phyloP scores from a whole-genome alignment of 2,329 filamentous ascomycete genomes.

The Penicillium hordei region DNA sequence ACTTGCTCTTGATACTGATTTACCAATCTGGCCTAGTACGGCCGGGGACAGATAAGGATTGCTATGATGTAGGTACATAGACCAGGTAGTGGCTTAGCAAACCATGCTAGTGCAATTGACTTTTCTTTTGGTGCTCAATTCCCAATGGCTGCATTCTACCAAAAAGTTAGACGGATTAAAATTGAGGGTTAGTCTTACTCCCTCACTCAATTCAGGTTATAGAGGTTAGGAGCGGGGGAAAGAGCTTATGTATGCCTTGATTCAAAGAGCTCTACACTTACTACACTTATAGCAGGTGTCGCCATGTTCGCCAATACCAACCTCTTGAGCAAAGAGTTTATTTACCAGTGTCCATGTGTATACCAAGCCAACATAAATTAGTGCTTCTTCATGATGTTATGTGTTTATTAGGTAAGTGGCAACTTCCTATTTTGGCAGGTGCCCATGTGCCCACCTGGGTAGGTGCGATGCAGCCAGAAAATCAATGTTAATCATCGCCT shows the following conservation, averaged over 20 bases:
- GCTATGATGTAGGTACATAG: background rate
- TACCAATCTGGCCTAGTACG: too few species aligned
- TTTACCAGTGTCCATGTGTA: background rate
- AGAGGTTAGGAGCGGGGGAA: background rate
- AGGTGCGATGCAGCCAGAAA: background rate
- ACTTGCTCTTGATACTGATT: too few species aligned
- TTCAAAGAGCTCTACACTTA: background rate
- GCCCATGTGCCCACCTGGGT: background rate
- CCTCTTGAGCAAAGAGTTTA: background rate
- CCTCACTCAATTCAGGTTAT: background rate
- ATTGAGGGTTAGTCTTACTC: too few species aligned
- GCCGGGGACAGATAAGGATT: background rate
- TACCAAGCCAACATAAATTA: background rate
- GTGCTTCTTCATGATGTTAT: background rate
- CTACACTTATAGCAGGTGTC: background rate
- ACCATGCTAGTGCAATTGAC: background rate
- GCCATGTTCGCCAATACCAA: background rate
- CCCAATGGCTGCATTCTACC: background rate
- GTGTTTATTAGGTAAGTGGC: background rate
- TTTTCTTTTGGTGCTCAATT: background rate
- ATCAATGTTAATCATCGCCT: background rate
- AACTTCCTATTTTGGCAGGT: background rate
- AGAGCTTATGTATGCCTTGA: background rate
- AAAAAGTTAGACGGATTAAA: too few species aligned
- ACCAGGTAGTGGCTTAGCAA: background rate